These are phyloP conservation scores for Prunus padus DNA, from an alignment of 306 rosid genomes.

Conservation along the genomic window DNA sequence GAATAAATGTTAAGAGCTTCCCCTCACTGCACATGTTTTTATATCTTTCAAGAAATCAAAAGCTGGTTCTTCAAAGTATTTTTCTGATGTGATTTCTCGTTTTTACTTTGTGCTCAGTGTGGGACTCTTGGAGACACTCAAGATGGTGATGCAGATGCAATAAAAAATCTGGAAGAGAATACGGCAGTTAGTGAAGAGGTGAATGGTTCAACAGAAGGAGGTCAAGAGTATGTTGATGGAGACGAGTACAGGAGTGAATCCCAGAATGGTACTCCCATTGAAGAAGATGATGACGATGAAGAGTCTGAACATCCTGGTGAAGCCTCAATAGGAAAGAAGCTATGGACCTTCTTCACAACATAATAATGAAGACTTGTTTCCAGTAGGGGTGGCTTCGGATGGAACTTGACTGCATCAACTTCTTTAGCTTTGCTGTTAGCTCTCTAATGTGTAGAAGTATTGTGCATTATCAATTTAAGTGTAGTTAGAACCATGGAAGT, in stretches of 20 bases:
- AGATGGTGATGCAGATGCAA: constrained; percentile 42
- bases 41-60: background rate
- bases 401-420: constrained; percentile 38
- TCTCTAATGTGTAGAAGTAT: constrained; percentile 37
- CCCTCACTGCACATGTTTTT: background rate
- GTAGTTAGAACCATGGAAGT: constrained; percentile 48
- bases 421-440: constrained; percentile 48
- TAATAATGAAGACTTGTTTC: constrained; percentile 29
- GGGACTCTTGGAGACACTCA: constrained; percentile 39
- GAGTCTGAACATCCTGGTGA: constrained; percentile 66
- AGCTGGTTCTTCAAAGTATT: background rate
- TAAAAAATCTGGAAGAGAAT: constrained; percentile 28
- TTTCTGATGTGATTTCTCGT: background rate
- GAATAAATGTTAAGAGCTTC: background rate
- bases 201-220: constrained; percentile 59
- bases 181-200: constrained; percentile 81
- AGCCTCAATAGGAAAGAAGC: constrained; percentile 83
- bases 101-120: constrained; percentile 37
- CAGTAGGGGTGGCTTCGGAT: constrained; percentile 29
- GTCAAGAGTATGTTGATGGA: constrained; percentile 30
- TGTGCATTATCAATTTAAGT: constrained; percentile 51
- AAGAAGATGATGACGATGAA: constrained; percentile 39
- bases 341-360: constrained; percentile 84
- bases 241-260: constrained; percentile 59
- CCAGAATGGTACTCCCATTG: constrained; percentile 36